A percentile compares a stretch with the other conserved stretches of the same genome.
Evolutionary conservation across 1,139 yeast genomes (phyloP).

Genomic region (Sugiyamaella grinbergsii): DNA sequence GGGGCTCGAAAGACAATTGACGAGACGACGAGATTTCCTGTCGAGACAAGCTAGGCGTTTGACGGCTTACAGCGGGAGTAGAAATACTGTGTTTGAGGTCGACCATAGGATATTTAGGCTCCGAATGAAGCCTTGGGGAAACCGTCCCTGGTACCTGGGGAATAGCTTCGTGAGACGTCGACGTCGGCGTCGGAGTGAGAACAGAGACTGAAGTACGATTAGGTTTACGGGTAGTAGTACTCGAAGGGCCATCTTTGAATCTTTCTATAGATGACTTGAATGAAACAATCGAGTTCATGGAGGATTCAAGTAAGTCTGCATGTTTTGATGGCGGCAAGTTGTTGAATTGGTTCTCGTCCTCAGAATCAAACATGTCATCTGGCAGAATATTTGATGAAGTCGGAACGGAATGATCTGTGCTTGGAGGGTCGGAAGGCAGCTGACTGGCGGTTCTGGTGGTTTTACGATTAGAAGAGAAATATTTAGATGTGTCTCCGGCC

Average conservation of each 20-base stretch:
- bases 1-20: neutral
- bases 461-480: neutral
- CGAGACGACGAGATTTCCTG: neutral
- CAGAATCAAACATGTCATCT: neutral
- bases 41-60: constrained; percentile 5
- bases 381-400: neutral
- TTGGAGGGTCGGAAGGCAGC: neutral
- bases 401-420: neutral
- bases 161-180: neutral
- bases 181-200: neutral
- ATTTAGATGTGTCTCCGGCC: neutral
- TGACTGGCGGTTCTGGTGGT: neutral
- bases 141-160: constrained; percentile 10
- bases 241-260: constrained; percentile 2
- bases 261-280: constrained; percentile 8
- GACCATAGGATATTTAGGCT: no score
- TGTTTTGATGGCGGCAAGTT: neutral
- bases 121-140: constrained; percentile 3
- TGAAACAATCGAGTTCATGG: neutral
- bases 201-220: no score
- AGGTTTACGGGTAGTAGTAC: neutral
- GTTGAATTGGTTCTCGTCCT: neutral
- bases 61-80: constrained; percentile 2
- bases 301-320: neutral
- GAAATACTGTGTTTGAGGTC: neutral